Percentiles rank a stretch among this genome's conserved stretches.
Conservation (phyloP, 257 asterid genomes). For the Cynanchum wilfordii region DNA sequence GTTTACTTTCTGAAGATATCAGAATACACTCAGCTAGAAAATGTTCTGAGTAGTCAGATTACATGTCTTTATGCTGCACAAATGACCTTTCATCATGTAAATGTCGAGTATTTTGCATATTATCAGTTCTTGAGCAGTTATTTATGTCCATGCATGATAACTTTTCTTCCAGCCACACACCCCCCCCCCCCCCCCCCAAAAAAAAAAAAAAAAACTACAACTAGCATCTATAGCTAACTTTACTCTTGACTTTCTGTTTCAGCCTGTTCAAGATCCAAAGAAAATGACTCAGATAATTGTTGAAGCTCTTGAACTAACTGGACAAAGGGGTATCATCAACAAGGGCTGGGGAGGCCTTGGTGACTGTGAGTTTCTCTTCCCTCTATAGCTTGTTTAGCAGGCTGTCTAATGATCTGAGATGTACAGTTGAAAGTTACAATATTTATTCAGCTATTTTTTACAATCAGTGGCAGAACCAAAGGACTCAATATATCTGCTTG, state of each 20-base stretch:
- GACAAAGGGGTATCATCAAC: constrained; percentile 88
- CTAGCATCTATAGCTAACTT: neutral
- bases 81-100: neutral
- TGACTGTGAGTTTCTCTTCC: constrained; percentile 58
- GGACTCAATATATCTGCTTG: constrained; percentile 75
- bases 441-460: constrained; percentile 16
- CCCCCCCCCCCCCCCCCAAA: neutral
- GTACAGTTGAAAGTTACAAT: neutral
- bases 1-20: neutral
- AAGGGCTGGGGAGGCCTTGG: constrained; percentile 99
- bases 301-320: constrained; percentile 70
- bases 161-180: neutral
- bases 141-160: neutral
- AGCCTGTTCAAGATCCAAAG: constrained; percentile 95
- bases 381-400: neutral
- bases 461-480: constrained; percentile 81
- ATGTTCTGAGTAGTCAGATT: neutral
- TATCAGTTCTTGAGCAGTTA: neutral
- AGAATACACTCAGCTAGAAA: neutral
- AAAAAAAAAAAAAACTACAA: no score
- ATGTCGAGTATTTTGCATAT: neutral
- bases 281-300: constrained; percentile 90
- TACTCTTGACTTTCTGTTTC: constrained; percentile 27
- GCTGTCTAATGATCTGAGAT: neutral
- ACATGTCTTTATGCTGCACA: neutral